These are phyloP conservation scores for Magnaporthiopsis poae DNA, from an alignment of 2,329 filamentous ascomycete species.

Conservation along the genomic window DNA sequence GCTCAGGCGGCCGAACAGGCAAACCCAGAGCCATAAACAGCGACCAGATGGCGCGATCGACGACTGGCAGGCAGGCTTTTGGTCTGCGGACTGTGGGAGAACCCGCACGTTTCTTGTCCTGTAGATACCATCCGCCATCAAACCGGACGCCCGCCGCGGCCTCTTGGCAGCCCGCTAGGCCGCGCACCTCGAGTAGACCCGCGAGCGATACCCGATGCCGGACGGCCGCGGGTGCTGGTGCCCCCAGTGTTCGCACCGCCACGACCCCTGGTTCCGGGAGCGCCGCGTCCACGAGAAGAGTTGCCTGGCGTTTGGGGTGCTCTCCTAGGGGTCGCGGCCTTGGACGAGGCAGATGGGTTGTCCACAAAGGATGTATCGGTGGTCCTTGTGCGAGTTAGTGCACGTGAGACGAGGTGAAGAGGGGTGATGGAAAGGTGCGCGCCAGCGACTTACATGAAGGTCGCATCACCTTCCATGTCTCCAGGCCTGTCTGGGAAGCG, in stretches of 20 bases:
- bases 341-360: constrained; percentile 56
- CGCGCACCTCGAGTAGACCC: constrained; percentile 27
- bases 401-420: constrained; percentile 1
- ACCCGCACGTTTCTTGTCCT: neutral
- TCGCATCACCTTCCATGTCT: constrained; percentile 57
- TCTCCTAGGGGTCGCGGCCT: constrained; percentile 30
- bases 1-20: neutral
- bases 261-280: constrained; percentile 38
- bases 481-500: constrained; percentile 20
- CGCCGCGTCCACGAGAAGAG: constrained; percentile 28
- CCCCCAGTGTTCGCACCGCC: constrained; percentile 30
- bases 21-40: too few relatives aligned
- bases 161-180: constrained; percentile 37
- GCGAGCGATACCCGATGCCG: constrained; percentile 19
- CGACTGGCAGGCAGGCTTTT: neutral
- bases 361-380: constrained; percentile 88
- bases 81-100: neutral
- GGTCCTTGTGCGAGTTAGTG: constrained; percentile 46
- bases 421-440: neutral
- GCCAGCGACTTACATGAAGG: constrained; percentile 57
- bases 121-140: neutral
- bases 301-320: constrained; percentile 19
- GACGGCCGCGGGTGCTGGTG: constrained; percentile 24
- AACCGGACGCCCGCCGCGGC: constrained; percentile 29
- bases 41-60: neutral